Base-by-base conservation (phyloP, 352 stramenopile genomes). In the Pythium inflatum region DNA sequence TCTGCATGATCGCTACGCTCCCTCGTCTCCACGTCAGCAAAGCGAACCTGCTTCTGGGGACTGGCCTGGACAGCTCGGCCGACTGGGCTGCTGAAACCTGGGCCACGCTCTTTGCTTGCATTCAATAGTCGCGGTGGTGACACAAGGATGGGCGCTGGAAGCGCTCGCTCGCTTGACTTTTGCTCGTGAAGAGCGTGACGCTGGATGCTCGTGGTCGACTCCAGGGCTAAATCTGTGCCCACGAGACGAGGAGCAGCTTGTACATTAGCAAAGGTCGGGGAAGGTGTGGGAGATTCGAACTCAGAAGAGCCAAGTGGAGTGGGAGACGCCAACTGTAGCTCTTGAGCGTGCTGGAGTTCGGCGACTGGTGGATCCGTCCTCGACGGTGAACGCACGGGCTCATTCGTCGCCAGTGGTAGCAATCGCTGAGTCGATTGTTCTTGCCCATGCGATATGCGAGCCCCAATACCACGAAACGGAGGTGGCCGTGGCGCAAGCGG, bases 11-110 rank as follows among this genome's bases (percentile, higher is more conserved):
- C n/a, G 16, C 30, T 20, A 30, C 2, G 5, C 22, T 28, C 43
- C n/a, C 27, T 14, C 11, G 20, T 27, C 43, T 51, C 5, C 5
- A 31, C 43, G 6, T 55, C 33, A 34, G 22, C 53, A 36, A 49
- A 61, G 20, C 53, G 53, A 8, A 61, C 53, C 20, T 61, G 53
- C 14, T 61, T 61, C 1, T 22, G 33, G 4, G 53, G 53, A 61
- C 53, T 61, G n/a, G 34, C n/a, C 36, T 48, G 7, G 33, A 49
- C n/a, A 36, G 5, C 24, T 27, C 14, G 33, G 30, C 34, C 8
- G 7, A 25, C 16, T 16, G n/a, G 7, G 22, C 22, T 48, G 9
- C 28, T 9, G 12, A 31, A 45, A 31, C 31, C 22, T 14, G 20
- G 3, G 3, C 22, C 51, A 34, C 20, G 33, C 16, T n/a, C 33